phyloP scores from a whole-genome alignment of 192 early-diverging fungal genomes.

The Phlyctochytrium planicorne region DNA sequence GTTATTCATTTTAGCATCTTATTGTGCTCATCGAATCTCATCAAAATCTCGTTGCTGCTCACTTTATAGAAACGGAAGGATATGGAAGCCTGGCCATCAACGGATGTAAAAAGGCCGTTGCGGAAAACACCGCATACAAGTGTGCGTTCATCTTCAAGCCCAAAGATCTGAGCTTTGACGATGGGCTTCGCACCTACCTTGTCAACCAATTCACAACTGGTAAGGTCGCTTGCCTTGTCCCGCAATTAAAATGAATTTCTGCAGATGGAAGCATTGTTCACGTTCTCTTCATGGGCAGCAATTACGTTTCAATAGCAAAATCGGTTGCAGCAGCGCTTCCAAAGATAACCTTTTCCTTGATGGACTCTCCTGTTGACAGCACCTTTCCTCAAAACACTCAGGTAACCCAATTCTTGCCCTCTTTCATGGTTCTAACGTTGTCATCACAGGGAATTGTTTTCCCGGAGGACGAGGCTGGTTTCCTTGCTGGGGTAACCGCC shows the following conservation, averaged over 20 bases:
- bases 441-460: background rate
- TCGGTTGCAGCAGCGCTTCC: background rate
- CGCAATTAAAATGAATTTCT: background rate
- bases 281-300: background rate
- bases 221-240: background rate
- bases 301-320: background rate
- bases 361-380: too few relatives aligned
- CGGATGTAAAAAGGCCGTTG: background rate
- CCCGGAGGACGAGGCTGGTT: conserved; percentile 1
- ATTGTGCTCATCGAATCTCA: background rate
- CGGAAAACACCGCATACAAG: background rate
- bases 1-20: background rate
- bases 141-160: background rate
- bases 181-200: background rate
- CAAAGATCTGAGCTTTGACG: background rate
- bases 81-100: background rate
- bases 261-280: background rate
- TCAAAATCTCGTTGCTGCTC: background rate
- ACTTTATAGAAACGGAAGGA: too few relatives aligned
- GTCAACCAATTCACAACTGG: background rate
- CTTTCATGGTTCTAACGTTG: background rate
- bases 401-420: too few relatives aligned
- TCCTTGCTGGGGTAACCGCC: conserved; percentile 17
- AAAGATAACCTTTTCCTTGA: background rate
- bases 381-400: too few relatives aligned